These are phyloP conservation scores for Aspergillus ellipticus DNA, from an alignment of 495 filamentous ascomycete species.

Conservation along the genomic window DNA sequence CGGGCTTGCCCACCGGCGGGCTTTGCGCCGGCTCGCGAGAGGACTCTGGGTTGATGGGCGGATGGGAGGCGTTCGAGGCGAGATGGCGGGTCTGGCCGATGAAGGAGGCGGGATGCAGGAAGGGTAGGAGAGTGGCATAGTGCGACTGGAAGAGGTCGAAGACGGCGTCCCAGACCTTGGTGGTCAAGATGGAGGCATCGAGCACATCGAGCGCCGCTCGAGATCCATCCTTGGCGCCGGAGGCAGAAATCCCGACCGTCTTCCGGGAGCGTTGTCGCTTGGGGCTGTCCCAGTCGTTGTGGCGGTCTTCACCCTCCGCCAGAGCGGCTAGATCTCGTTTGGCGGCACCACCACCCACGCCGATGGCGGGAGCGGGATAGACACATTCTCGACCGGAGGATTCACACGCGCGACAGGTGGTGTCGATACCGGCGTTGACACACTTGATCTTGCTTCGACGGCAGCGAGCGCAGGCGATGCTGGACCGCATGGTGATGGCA, in stretches of 20 bases:
- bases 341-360: constrained; percentile 46
- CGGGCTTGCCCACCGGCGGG: constrained; percentile 30
- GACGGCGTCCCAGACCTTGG: constrained; percentile 63
- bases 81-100: constrained; percentile 53
- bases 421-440: constrained; percentile 72
- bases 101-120: constrained; percentile 76
- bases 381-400: constrained; percentile 71
- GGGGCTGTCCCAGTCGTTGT: constrained; percentile 54
- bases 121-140: constrained; percentile 77
- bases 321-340: constrained; percentile 54
- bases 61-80: constrained; percentile 24
- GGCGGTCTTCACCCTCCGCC: constrained; percentile 52
- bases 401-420: constrained; percentile 74
- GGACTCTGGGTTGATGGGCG: constrained; percentile 3
- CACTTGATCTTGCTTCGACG: constrained; percentile 81
- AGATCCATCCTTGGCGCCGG: constrained; percentile 32
- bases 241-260: constrained; percentile 31
- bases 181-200: constrained; percentile 55
- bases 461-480: constrained; percentile 75
- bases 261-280: constrained; percentile 57
- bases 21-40: constrained; percentile 25
- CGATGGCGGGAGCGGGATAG: constrained; percentile 63
- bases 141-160: constrained; percentile 81
- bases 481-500: constrained; percentile 58
- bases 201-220: constrained; percentile 38